phyloP scores from a whole-genome alignment of 2,329 filamentous ascomycete genomes.

The Colletotrichum agaves region DNA sequence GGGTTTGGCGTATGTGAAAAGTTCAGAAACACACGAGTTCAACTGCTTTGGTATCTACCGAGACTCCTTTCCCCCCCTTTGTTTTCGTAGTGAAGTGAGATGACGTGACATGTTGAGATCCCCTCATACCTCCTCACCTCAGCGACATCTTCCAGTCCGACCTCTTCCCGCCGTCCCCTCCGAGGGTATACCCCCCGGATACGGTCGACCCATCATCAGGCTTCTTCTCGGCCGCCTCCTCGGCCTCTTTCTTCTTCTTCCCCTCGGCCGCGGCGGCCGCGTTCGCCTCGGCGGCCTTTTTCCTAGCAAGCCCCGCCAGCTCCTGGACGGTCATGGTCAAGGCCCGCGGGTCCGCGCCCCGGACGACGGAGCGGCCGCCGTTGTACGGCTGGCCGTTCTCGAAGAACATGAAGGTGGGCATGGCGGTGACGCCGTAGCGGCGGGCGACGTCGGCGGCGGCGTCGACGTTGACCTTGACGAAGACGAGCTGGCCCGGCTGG shows the following conservation, averaged over 20 bases:
- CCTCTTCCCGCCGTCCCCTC: slow-evolving; percentile 20
- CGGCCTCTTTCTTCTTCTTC: slow-evolving; percentile 19
- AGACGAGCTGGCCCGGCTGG: slow-evolving; percentile 57
- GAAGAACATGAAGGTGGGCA: slow-evolving; percentile 72
- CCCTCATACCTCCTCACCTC: slow-evolving; percentile 4
- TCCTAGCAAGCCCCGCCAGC: slow-evolving; percentile 42
- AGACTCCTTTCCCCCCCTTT: neutral
- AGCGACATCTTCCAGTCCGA: slow-evolving; percentile 41
- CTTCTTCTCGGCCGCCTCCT: slow-evolving; percentile 15
- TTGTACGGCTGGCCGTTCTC: slow-evolving; percentile 61
- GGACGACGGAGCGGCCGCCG: slow-evolving; percentile 49
- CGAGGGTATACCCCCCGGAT: slow-evolving; percentile 39
- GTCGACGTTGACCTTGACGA: slow-evolving; percentile 71
- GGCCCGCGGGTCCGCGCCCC: slow-evolving; percentile 40
- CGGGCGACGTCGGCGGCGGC: slow-evolving; percentile 59
- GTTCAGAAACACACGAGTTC: neutral
- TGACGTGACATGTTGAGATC: neutral
- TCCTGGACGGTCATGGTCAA: slow-evolving; percentile 28
- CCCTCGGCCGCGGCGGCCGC: slow-evolving; percentile 41
- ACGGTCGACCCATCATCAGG: slow-evolving; percentile 33
- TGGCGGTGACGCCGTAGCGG: slow-evolving; percentile 62
- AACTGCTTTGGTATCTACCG: slow-evolving; percentile 23
- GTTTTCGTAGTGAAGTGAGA: slow-evolving; percentile 5
- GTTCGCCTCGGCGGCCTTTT: slow-evolving; percentile 6
- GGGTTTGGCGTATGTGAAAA: neutral